A percentile compares a stretch with the other conserved stretches of the same genome.
phyloP scores from a whole-genome alignment of 129 eudicot genomes.

The Chrysanthemum lavandulifolium region DNA sequence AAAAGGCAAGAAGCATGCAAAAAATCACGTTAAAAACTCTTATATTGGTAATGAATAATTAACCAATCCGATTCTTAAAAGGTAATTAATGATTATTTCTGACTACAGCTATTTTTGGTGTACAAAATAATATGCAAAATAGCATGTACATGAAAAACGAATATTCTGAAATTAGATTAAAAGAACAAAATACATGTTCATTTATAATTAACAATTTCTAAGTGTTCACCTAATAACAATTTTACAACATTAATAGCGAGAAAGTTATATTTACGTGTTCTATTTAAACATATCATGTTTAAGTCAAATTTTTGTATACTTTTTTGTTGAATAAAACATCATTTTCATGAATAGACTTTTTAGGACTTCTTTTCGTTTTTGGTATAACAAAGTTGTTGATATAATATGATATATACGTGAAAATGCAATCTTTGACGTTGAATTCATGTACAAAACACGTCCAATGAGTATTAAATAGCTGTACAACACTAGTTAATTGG shows the following conservation, averaged over 20 bases:
- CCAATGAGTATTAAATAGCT: not conserved
- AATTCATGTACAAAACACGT: slow-evolving; percentile 2
- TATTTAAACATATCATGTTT: not conserved
- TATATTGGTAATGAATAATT: not conserved
- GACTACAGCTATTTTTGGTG: too few species aligned
- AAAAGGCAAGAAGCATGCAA: not conserved
- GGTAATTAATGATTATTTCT: too few species aligned
- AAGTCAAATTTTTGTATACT: not conserved
- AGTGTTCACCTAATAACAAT: too few species aligned
- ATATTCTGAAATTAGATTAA: too few species aligned
- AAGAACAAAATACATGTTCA: not conserved
- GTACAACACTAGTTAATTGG: not conserved
- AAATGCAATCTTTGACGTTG: slow-evolving; percentile 33
- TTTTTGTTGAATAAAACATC: not conserved
- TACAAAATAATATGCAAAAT: too few species aligned
- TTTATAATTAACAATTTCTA: not conserved
- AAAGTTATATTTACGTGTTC: not conserved
- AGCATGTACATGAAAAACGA: too few species aligned
- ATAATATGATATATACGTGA: slow-evolving; percentile 11
- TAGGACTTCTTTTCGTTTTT: not conserved
- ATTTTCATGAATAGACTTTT: not conserved
- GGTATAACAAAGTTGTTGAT: not conserved
- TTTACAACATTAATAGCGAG: not conserved
- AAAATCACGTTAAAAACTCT: not conserved
- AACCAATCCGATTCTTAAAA: too few species aligned